These are phyloP conservation scores for Camellia sinensis DNA, from an alignment of 148 eudicot species.

Conservation along the genomic window DNA sequence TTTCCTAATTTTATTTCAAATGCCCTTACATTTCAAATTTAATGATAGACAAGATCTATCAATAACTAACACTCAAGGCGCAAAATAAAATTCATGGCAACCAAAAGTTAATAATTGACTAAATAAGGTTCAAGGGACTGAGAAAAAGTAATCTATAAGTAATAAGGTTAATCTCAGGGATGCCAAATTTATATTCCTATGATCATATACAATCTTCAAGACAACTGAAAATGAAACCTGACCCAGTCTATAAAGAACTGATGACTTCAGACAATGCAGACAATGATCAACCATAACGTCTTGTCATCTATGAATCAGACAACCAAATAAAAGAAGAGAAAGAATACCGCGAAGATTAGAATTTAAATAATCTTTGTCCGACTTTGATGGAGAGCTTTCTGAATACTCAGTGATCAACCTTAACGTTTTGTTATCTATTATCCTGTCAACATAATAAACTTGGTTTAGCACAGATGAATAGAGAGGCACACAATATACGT, in stretches of 20 bases:
- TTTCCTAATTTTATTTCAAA: too few relatives aligned
- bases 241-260: background rate
- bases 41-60: background rate
- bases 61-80: background rate
- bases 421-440: constrained; percentile 84
- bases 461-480: constrained; percentile 15
- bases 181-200: background rate
- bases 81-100: background rate
- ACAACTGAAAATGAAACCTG: background rate
- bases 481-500: constrained; percentile 7
- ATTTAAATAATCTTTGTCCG: constrained; percentile 58
- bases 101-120: background rate
- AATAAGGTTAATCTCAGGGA: background rate
- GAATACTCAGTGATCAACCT: constrained; percentile 68
- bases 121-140: background rate
- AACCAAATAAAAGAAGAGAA: constrained; percentile 9
- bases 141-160: background rate
- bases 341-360: constrained; percentile 68
- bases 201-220: background rate
- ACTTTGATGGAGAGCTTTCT: constrained; percentile 56
- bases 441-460: constrained; percentile 44
- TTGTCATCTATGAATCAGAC: background rate
- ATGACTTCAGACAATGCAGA: too few relatives aligned
- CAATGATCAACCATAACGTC: too few relatives aligned
- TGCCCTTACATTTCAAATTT: too few relatives aligned